A percentile compares a stretch with the other conserved stretches of the same genome.
phyloP scores from a whole-genome alignment of 2,329 filamentous ascomycete species.

The Colletotrichum caudatum region DNA sequence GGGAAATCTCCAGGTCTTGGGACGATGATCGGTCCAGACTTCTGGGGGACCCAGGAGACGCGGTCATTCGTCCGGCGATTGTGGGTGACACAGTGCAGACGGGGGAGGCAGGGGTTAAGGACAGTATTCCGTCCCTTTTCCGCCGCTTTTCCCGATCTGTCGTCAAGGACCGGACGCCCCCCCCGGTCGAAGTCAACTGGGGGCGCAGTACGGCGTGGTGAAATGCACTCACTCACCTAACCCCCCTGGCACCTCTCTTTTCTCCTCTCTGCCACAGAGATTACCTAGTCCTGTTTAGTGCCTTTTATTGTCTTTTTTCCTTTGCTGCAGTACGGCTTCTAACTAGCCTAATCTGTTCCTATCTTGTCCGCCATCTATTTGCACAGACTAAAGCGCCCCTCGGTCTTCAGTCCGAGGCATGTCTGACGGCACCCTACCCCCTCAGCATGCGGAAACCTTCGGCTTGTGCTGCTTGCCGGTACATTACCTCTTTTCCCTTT shows the following conservation, averaged over 20 bases:
- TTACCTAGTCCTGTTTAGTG: background rate
- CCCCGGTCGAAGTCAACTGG: slow-evolving; percentile 23
- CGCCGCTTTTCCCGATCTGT: slow-evolving; percentile 35
- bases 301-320: background rate
- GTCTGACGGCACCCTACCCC: background rate
- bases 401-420: slow-evolving; percentile 31
- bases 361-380: background rate
- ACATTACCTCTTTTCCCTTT: slow-evolving; percentile 28
- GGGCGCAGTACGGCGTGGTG: slow-evolving; percentile 32
- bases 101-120: slow-evolving; percentile 5
- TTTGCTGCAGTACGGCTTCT: background rate
- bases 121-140: slow-evolving; percentile 25
- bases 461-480: slow-evolving; percentile 43
- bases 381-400: background rate
- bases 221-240: slow-evolving; percentile 15
- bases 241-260: background rate
- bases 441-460: slow-evolving; percentile 42
- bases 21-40: slow-evolving; percentile 37
- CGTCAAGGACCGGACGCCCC: background rate
- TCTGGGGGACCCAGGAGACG: slow-evolving; percentile 32
- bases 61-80: slow-evolving; percentile 34
- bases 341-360: slow-evolving; percentile 4
- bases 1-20: slow-evolving; percentile 28
- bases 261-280: background rate
- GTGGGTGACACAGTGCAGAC: slow-evolving; percentile 12